Evolutionary conservation across 345 rosid species (phyloP).

Genomic region (Arabidopsis arenosa): DNA sequence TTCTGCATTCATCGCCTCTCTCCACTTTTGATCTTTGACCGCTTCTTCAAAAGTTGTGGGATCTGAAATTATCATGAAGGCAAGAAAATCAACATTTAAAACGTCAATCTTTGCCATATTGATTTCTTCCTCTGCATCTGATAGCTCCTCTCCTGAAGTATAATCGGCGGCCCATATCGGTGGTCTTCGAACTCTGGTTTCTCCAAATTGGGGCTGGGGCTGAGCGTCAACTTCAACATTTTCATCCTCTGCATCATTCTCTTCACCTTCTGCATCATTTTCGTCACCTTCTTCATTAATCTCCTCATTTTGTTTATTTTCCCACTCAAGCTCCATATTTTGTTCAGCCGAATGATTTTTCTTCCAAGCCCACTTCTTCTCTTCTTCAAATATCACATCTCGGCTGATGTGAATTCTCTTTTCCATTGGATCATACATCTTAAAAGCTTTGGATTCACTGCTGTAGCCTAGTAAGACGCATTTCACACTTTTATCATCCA

Average conservation of each 20-base stretch:
- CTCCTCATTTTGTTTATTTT: background rate
- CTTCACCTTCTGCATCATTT: background rate
- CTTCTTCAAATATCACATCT: too few species aligned
- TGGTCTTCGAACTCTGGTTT: background rate
- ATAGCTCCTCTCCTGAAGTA: background rate
- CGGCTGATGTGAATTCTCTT: too few species aligned
- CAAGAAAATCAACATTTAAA: background rate
- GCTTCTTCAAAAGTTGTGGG: too few species aligned
- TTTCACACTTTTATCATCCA: too few species aligned
- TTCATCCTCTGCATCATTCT: background rate
- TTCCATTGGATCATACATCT: too few species aligned
- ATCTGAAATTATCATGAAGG: background rate
- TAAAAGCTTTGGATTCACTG: too few species aligned
- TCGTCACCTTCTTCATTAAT: background rate
- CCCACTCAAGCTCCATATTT: background rate
- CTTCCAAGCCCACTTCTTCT: too few species aligned
- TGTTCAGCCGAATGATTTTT: background rate
- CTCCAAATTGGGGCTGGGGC: background rate
- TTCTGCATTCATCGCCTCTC: too few species aligned
- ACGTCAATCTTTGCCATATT: constrained; percentile 21
- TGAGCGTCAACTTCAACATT: background rate
- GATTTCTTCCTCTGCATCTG: constrained; percentile 34
- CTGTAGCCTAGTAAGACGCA: too few species aligned
- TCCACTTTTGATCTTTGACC: too few species aligned
- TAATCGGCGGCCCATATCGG: background rate